These are phyloP conservation scores for Penicillium lagena DNA, from an alignment of 495 filamentous ascomycete species.

Conservation along the genomic window DNA sequence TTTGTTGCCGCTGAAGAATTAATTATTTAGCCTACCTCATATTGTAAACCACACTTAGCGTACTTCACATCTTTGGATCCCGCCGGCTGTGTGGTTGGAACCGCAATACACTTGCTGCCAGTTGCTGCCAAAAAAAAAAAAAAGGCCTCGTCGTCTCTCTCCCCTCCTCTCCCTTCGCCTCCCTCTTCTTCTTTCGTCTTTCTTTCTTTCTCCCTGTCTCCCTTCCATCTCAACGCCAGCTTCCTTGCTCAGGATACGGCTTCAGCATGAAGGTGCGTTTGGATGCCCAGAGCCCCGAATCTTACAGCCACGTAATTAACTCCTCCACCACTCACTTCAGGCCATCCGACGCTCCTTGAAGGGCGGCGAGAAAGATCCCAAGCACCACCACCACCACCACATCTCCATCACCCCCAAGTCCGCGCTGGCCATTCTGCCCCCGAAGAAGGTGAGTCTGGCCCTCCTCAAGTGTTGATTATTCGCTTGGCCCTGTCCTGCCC, in stretches of 20 bases:
- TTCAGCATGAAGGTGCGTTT: constrained; percentile 22
- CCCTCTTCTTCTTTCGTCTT: constrained; percentile 1
- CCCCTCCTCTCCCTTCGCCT: constrained; percentile 8
- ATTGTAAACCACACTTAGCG: no score
- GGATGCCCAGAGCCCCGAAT: no score
- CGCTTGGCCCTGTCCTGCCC: constrained; percentile 1
- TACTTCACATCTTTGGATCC: no score
- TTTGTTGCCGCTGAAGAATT: no score
- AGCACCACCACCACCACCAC: constrained; percentile 63
- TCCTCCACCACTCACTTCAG: constrained; percentile 30
- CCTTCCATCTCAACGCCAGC: not conserved
- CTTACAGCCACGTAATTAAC: no score
- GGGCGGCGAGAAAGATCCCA: constrained; percentile 64
- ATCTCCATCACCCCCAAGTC: constrained; percentile 88
- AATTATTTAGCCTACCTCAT: no score
- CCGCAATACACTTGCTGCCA: constrained; percentile 10
- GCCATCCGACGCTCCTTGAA: constrained; percentile 82
- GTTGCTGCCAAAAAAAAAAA: constrained; percentile 1
- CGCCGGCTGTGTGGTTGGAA: constrained; percentile 14
- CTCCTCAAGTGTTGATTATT: constrained; percentile 3
- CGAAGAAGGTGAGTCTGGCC: constrained; percentile 72
- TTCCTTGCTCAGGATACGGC: not conserved
- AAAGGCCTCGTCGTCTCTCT: not conserved
- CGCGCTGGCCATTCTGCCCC: constrained; percentile 89
- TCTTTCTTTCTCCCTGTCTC: not conserved